Base-by-base conservation (phyloP, 495 filamentous ascomycete genomes). In the Penicillium chermesinum region DNA sequence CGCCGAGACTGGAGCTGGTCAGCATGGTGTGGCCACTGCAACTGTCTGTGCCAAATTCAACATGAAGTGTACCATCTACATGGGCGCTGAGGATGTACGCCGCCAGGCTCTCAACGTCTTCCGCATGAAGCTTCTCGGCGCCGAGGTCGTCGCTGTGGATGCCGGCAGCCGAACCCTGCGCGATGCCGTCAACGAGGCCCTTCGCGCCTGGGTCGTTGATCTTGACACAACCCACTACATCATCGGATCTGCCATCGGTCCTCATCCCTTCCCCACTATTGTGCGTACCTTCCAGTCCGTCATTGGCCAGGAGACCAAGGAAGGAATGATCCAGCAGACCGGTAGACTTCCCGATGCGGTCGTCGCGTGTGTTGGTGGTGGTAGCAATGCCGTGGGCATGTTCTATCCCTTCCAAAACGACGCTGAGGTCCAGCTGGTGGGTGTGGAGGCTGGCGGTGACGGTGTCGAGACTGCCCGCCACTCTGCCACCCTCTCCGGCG, bases 21-120 rank as follows among this genome's bases (percentile, higher is more conserved):
- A 96, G 63, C 93, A 97, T 68, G 91, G 93, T 72, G 93, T 97
- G 9, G 91, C 93, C 2, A 95, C 90, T 4, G 91, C 91, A 1
- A 96, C 91, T 0, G 87, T 95, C 8, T 96, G 91, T 52, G 91
- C 91, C 52, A 93, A 94, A 64, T 95, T 97, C 57, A 88, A 88
- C 56, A 86, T 97, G 88, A 84, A 91, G 59, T 97, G 93, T 62
- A 93, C 87, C 9, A 83, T 97, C 27, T 96, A 86, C 71, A 97
- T 97, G 93, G 91, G 91, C 48, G 89, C 88, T 9, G 88, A 96
- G 65, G 93, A 97, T 64, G 90, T 96, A n/a, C 82, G 90, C 10
- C 82, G 91, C 46, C 91, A 97, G 67, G 91, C 88, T 2, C 77
- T 96, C 44, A 96, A 96, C 66, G 91, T 96, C 35, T 95, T 95